phyloP scores from a whole-genome alignment of 106 monocot species.

The Narthecium ossifragum region DNA sequence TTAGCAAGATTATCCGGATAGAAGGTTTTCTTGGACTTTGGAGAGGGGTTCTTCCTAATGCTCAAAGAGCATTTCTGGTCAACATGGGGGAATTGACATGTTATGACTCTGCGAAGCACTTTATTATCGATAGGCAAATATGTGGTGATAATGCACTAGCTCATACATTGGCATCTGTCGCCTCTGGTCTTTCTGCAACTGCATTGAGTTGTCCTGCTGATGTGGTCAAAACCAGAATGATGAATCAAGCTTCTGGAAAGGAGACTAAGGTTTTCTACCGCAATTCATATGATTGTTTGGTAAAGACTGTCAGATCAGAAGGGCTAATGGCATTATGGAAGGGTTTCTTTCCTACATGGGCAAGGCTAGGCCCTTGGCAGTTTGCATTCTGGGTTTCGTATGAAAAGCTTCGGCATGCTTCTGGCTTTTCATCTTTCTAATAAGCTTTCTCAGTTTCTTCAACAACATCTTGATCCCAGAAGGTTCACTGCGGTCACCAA shows the following conservation, averaged over 20 bases:
- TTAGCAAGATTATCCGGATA: slow-evolving; percentile 46
- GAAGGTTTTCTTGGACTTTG: slow-evolving; percentile 75
- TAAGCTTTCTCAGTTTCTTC: background rate
- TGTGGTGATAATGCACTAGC: slow-evolving; percentile 59
- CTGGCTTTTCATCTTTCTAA: slow-evolving; percentile 77
- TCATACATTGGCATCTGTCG: slow-evolving; percentile 70
- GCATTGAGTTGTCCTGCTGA: slow-evolving; percentile 89
- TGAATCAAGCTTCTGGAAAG: slow-evolving; percentile 47
- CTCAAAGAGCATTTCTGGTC: slow-evolving; percentile 85
- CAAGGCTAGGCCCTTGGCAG: slow-evolving; percentile 91
- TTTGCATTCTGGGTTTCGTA: slow-evolving; percentile 94
- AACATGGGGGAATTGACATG: slow-evolving; percentile 95
- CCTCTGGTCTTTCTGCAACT: slow-evolving; percentile 78
- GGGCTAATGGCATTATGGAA: slow-evolving; percentile 75
- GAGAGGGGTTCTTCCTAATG: slow-evolving; percentile 73
- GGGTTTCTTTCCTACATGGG: slow-evolving; percentile 93
- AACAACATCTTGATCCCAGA: no score
- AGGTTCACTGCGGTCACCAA: no score
- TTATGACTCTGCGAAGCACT: slow-evolving; percentile 82
- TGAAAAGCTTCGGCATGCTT: slow-evolving; percentile 44
- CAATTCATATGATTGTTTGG: slow-evolving; percentile 71
- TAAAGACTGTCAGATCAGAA: slow-evolving; percentile 64
- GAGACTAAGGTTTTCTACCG: slow-evolving; percentile 20
- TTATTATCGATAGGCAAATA: slow-evolving; percentile 42
- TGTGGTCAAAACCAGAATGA: slow-evolving; percentile 84